Base-by-base conservation (phyloP, 192 early-diverging fungal genomes). In the Lobosporangium transversale region DNA sequence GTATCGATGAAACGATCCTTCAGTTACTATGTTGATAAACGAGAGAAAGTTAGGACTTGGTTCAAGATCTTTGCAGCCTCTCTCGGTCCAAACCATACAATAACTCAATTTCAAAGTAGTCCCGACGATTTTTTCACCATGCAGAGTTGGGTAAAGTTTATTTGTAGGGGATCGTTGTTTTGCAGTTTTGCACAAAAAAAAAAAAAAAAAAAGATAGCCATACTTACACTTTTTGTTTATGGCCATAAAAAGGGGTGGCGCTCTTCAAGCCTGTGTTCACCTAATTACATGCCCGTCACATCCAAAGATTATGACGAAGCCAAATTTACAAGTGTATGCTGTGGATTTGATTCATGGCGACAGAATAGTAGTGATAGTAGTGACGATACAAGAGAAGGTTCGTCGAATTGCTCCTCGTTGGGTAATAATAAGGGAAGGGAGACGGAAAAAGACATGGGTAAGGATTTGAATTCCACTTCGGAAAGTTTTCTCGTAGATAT, bases 11-110 rank as follows among this genome's bases (percentile, higher is more conserved):
- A 70, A 11, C 53, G 58, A 26, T 78, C 67, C 15, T 81, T 85
- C 56, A 83, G 80, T 17, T 52, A 66, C 23, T 86, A 79, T 62
- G 50, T 66, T 17, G 86, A 88, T 51, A 65, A 64, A 23, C 79
- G 86, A 7, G 80, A 81, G 36, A 73, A 68, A 8, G 79, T 80
- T 2, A 67, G 62, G 60, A 84, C 86, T 0, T 88, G 86, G 86
- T 88, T 88, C 69, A 84, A 83, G 58, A 86, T 88, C 27, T 84
- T 80, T 63, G 84, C 81, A 27, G 68, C 82, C 2, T 56, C 83
- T 3, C 15, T 66, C 31, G 79, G 79, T 20, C 86, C 86, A 5
- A 78, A 62, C 26, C 84, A 88, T 58, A 68, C 62, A 4, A 63
- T 88, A 35, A 86, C 80, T 1, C 65, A 84, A 40, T 88, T 85